phyloP scores from a whole-genome alignment of 768 basidiomycete species.

The Aureoboletus auriporus region DNA sequence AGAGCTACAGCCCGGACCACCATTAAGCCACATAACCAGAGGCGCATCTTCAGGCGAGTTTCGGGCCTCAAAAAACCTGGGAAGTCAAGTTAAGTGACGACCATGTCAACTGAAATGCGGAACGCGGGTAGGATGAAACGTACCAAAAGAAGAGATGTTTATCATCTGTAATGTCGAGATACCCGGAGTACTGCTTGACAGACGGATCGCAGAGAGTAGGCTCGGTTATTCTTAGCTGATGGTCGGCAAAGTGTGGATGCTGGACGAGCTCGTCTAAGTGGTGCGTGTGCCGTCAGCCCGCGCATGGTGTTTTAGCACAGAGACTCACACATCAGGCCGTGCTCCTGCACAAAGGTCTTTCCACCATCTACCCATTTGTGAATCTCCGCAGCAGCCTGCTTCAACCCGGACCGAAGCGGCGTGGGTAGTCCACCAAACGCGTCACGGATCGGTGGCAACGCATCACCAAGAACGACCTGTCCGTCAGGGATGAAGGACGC shows the following conservation, averaged over 20 bases:
- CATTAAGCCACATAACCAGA: constrained; percentile 88
- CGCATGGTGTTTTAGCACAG: background rate
- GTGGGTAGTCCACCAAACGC: constrained; percentile 36
- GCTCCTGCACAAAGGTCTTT: constrained; percentile 63
- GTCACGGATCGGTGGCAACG: constrained; percentile 17
- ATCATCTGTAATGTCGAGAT: constrained; percentile 74
- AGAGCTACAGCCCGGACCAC: constrained; percentile 69
- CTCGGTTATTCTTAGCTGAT: constrained; percentile 60
- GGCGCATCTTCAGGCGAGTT: constrained; percentile 71
- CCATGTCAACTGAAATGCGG: background rate
- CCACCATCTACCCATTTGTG: constrained; percentile 65
- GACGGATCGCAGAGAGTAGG: constrained; percentile 73
- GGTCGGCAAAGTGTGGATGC: constrained; percentile 45
- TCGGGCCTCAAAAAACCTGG: constrained; percentile 88
- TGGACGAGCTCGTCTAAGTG: constrained; percentile 57
- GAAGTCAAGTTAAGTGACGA: background rate
- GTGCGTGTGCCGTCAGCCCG: constrained; percentile 2
- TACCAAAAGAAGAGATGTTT: constrained; percentile 90
- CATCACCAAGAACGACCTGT: constrained; percentile 42
- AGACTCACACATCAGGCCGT: constrained; percentile 66
- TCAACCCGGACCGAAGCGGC: constrained; percentile 39
- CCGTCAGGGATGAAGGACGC: constrained; percentile 38
- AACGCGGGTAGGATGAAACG: constrained; percentile 12
- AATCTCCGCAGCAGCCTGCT: constrained; percentile 42
- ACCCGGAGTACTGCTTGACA: constrained; percentile 77